Evolutionary conservation across 495 filamentous ascomycete species (phyloP).

Genomic region (Staphylotrichum tortipilum): DNA sequence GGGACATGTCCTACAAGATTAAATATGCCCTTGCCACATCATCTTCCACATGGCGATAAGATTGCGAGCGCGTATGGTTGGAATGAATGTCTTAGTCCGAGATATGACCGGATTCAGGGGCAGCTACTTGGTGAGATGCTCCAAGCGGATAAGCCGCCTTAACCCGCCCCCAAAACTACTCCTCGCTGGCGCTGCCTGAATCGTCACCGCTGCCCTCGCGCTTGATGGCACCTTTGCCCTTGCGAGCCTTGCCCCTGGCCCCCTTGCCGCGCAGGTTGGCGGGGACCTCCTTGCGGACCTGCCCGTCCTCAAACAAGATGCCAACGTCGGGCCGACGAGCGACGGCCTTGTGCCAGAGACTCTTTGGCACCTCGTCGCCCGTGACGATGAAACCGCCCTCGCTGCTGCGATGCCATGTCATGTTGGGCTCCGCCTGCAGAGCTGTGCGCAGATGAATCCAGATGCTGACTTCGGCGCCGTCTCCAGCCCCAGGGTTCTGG

Average conservation of each 20-base stretch:
- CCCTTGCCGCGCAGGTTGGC: constrained; percentile 36
- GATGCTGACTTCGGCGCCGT: constrained; percentile 26
- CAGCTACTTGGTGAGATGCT: too few relatives aligned
- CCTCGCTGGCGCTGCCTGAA: constrained; percentile 20
- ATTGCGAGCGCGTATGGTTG: too few relatives aligned
- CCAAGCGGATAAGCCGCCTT: too few relatives aligned
- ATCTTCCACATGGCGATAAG: too few relatives aligned
- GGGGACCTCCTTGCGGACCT: constrained; percentile 36
- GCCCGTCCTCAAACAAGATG: constrained; percentile 27
- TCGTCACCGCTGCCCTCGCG: constrained; percentile 21
- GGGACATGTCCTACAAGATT: too few relatives aligned
- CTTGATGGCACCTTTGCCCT: constrained; percentile 28
- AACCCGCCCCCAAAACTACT: too few relatives aligned
- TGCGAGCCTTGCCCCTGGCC: constrained; percentile 30
- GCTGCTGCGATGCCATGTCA: constrained; percentile 25
- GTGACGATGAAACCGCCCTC: constrained; percentile 25
- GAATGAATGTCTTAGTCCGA: too few relatives aligned
- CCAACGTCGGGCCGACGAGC: constrained; percentile 29
- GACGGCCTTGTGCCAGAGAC: constrained; percentile 29
- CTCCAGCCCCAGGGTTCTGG: not conserved
- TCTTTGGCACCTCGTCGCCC: constrained; percentile 24
- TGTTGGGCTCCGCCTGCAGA: constrained; percentile 17
- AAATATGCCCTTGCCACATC: too few relatives aligned
- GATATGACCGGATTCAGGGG: too few relatives aligned
- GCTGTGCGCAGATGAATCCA: constrained; percentile 29